Evolutionary conservation across 1,139 yeast species (phyloP).

Genomic region (Geotrichum histeridarum): DNA sequence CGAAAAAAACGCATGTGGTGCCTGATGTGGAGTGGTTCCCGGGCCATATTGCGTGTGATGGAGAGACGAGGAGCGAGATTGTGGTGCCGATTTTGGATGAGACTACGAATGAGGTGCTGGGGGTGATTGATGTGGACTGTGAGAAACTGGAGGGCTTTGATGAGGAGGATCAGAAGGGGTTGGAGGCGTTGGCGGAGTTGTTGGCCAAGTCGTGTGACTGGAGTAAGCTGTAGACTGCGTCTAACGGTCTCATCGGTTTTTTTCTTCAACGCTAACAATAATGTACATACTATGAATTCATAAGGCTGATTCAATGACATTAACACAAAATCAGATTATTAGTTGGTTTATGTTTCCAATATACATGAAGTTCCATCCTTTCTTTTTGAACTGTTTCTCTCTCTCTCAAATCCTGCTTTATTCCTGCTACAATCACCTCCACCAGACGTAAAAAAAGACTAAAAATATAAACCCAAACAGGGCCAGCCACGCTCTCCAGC

Average conservation of each 20-base stretch:
- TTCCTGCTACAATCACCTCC: conserved; percentile 21
- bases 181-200: conserved; percentile 54
- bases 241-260: not conserved
- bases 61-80: conserved; percentile 86
- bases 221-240: conserved; percentile 17
- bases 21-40: conserved; percentile 71
- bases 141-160: conserved; percentile 59
- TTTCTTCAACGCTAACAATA: not conserved
- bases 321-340: not conserved
- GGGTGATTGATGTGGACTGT: conserved; percentile 87
- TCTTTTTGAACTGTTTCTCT: too few species aligned
- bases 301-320: not conserved
- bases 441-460: conserved; percentile 82
- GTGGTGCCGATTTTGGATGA: conserved; percentile 69
- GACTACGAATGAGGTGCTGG: conserved; percentile 46
- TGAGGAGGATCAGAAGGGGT: conserved; percentile 51
- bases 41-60: conserved; percentile 96
- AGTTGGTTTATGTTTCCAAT: not conserved
- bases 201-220: conserved; percentile 50
- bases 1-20: conserved; percentile 62
- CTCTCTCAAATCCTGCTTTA: too few species aligned
- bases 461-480: conserved; percentile 59
- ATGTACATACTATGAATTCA: not conserved
- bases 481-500: conserved; percentile 72
- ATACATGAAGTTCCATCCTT: too few species aligned